Percentiles rank a stretch among this genome's conserved stretches.
Conservation (phyloP, 495 filamentous ascomycete species). For the Hypoxylon subgilvum region DNA sequence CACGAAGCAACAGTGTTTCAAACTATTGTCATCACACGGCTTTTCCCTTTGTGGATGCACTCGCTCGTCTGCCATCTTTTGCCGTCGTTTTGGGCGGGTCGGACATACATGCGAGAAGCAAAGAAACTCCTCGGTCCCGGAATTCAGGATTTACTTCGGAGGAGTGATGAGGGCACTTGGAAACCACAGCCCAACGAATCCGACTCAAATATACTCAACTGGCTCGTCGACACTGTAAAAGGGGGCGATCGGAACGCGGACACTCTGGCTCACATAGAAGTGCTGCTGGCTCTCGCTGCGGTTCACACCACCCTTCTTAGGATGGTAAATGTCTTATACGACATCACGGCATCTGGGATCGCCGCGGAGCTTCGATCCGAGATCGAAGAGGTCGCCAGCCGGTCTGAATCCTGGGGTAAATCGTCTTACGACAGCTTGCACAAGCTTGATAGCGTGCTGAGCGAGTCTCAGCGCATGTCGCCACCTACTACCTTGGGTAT, state of each 20-base stretch:
- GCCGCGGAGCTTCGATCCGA: not conserved
- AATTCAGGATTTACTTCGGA: conserved; percentile 4
- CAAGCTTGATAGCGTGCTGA: conserved; percentile 19
- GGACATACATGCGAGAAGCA: not conserved
- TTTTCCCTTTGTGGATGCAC: not conserved
- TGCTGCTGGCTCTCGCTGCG: conserved; percentile 2
- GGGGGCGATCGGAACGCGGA: not conserved
- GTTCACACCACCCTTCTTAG: conserved; percentile 12
- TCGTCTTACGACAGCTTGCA: conserved; percentile 1
- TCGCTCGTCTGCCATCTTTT: not conserved
- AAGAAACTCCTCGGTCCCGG: conserved; percentile 5
- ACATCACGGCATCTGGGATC: conserved; percentile 2
- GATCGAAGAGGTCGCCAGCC: not conserved
- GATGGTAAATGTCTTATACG: conserved; percentile 7
- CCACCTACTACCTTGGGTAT: conserved; percentile 3
- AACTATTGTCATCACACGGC: not conserved
- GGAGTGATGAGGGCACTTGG: not conserved
- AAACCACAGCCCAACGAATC: not conserved
- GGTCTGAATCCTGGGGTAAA: not conserved
- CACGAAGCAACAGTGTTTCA: not conserved
- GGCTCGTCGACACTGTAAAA: conserved; percentile 5
- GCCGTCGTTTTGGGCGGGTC: not conserved
- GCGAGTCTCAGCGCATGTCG: conserved; percentile 17
- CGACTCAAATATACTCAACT: conserved; percentile 9
- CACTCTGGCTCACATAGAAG: not conserved